These are phyloP conservation scores for Suillus fuscotomentosus DNA, from an alignment of 768 basidiomycete genomes.

Conservation along the genomic window DNA sequence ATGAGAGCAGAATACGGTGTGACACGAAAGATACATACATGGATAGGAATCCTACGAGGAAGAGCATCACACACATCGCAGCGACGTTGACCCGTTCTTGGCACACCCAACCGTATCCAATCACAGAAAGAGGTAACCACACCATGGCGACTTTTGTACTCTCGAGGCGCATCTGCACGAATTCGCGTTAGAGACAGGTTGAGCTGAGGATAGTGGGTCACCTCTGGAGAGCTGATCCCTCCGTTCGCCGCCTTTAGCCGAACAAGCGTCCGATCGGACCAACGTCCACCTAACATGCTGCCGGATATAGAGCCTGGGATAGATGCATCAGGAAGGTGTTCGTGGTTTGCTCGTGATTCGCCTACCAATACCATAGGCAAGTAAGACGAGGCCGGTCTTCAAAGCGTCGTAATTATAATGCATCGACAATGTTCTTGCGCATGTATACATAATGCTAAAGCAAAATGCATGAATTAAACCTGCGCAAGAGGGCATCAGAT, in stretches of 20 bases:
- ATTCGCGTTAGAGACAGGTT: not conserved
- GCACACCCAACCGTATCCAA: constrained; percentile 77
- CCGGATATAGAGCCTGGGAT: no score
- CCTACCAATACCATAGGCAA: no score
- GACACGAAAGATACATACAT: constrained; percentile 44
- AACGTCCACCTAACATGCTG: no score
- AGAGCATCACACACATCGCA: constrained; percentile 69
- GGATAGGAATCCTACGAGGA: constrained; percentile 66
- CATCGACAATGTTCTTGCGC: no score
- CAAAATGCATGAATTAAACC: no score
- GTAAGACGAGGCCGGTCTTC: no score
- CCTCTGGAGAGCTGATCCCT: constrained; percentile 52
- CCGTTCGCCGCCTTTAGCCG: not conserved
- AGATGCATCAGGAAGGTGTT: no score
- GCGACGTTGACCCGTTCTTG: constrained; percentile 61
- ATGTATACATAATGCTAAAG: no score
- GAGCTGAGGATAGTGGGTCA: constrained; percentile 22
- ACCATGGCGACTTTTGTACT: constrained; percentile 59
- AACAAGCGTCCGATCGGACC: no score
- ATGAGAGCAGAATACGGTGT: not conserved
- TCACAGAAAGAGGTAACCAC: constrained; percentile 49
- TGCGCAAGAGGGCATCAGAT: no score
- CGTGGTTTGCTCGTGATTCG: no score
- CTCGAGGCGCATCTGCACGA: constrained; percentile 62
- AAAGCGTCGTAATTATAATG: no score